Evolutionary conservation across 2,329 filamentous ascomycete species (phyloP).

Genomic region (Diplodia sapinea): DNA sequence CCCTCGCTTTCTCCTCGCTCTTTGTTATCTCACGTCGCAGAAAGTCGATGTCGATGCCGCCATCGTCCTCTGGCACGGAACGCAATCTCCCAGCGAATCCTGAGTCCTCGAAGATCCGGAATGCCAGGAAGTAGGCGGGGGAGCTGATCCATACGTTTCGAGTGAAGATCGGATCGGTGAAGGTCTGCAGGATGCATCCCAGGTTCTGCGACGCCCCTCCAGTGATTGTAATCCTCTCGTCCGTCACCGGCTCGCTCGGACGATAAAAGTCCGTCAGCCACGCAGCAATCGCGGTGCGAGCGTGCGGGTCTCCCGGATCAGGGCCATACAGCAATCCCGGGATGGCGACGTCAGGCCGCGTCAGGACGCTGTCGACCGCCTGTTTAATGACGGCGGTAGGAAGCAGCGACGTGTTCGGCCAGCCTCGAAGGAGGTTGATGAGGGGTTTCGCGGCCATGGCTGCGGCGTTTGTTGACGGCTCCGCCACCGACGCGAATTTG

Average conservation of each 20-base stretch:
- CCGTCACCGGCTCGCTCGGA: conserved; percentile 51
- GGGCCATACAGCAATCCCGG: conserved; percentile 80
- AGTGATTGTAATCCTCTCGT: conserved; percentile 75
- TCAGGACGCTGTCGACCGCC: conserved; percentile 67
- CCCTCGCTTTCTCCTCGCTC: conserved; percentile 54
- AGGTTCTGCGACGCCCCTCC: conserved; percentile 86
- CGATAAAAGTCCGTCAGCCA: conserved; percentile 73
- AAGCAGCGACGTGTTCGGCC: conserved; percentile 69
- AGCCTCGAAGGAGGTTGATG: conserved; percentile 72
- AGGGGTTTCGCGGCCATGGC: conserved; percentile 36
- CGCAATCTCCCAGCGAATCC: conserved; percentile 71
- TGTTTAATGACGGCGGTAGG: conserved; percentile 67
- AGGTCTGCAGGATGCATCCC: conserved; percentile 77
- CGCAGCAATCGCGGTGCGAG: conserved; percentile 69
- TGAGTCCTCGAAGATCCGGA: conserved; percentile 82
- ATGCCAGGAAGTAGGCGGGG: conserved; percentile 84
- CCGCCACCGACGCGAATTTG: conserved; percentile 15
- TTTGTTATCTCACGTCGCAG: conserved; percentile 59
- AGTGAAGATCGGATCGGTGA: conserved; percentile 78
- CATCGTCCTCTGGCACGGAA: conserved; percentile 76
- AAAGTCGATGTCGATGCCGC: conserved; percentile 73
- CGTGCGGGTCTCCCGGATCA: conserved; percentile 73
- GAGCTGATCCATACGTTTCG: conserved; percentile 78
- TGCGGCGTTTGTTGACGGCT: conserved; percentile 14
- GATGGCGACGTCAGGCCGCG: conserved; percentile 62